Percentiles rank a stretch among this genome's conserved stretches.
These are phyloP conservation scores for Boeremia exigua DNA, from an alignment of 2,329 filamentous ascomycete species.

Conservation along the genomic window DNA sequence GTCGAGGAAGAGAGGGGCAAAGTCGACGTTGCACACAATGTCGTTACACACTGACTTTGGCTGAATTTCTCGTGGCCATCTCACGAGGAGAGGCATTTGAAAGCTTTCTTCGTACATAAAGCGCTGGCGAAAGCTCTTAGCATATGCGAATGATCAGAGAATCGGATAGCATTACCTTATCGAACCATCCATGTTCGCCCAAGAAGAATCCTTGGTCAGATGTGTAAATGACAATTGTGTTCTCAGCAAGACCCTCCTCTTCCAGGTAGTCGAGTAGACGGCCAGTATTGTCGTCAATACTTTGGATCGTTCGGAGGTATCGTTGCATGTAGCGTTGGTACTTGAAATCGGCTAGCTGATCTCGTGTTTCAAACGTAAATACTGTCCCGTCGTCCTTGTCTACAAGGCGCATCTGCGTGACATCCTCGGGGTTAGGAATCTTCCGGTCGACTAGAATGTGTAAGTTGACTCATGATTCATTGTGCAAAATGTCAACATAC, in stretches of 20 bases:
- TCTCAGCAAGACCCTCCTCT: not conserved
- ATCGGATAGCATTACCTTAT: not conserved
- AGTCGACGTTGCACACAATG: not conserved
- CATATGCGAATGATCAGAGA: not conserved
- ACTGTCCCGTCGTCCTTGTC: not conserved
- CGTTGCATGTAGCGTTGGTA: not conserved
- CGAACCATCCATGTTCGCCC: not conserved
- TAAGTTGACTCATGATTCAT: not conserved
- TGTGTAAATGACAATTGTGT: not conserved
- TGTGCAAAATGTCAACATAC: not conserved
- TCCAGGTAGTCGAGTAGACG: not conserved
- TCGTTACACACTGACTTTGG: not conserved
- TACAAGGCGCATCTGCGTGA: not conserved
- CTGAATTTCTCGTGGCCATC: not conserved
- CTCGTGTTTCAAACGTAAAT: not conserved
- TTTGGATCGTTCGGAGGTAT: not conserved
- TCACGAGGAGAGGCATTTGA: not conserved
- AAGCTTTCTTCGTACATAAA: not conserved
- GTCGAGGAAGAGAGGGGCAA: not conserved
- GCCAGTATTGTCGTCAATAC: not conserved
- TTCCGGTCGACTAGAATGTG: not conserved
- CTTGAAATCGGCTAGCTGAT: not conserved
- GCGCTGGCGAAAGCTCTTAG: not conserved
- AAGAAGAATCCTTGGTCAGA: not conserved
- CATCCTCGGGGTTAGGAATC: not conserved